Evolutionary conservation across 257 asterid species (phyloP).

Genomic region (Anisodus acutangulus): DNA sequence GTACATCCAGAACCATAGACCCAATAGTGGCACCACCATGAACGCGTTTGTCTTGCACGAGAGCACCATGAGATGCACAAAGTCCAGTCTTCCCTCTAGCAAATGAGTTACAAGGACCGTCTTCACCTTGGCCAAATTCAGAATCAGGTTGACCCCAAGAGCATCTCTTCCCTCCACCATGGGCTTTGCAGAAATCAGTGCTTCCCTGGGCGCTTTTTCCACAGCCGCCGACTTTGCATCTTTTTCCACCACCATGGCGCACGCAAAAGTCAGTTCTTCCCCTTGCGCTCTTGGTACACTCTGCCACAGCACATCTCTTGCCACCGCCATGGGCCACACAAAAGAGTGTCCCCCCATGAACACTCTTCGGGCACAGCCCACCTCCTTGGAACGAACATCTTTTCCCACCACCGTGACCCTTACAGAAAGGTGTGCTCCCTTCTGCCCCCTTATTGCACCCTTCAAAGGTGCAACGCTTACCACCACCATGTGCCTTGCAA

Average conservation of each 20-base stretch:
- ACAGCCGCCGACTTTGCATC: conserved; percentile 77
- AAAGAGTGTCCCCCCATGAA: conserved; percentile 88
- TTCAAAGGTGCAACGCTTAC: conserved; percentile 69
- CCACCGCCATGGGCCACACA: conserved; percentile 98
- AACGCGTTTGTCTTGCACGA: conserved; percentile 83
- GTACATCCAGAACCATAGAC: conserved; percentile 47
- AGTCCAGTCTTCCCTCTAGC: conserved; percentile 77
- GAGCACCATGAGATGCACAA: conserved; percentile 74
- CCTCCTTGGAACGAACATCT: conserved; percentile 83
- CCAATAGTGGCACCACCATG: conserved; percentile 82
- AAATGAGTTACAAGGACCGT: conserved; percentile 67
- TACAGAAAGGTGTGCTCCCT: conserved; percentile 91
- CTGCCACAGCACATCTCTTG: conserved; percentile 75
- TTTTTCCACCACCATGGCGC: conserved; percentile 96
- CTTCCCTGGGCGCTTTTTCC: conserved; percentile 98
- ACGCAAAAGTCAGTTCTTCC: conserved; percentile 91
- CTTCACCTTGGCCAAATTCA: conserved; percentile 59
- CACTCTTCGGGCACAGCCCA: conserved; percentile 87
- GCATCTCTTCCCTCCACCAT: conserved; percentile 95
- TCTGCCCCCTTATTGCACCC: conserved; percentile 91
- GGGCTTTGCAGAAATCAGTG: conserved; percentile 95
- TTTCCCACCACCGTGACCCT: conserved; percentile 97
- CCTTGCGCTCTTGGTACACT: conserved; percentile 92
- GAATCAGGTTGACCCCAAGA: conserved; percentile 80
- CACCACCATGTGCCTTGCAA: conserved; percentile 96